A percentile compares a stretch with the other conserved stretches of the same genome.
Conservation (phyloP, 768 basidiomycete species). For the Trametopsis cervina region DNA sequence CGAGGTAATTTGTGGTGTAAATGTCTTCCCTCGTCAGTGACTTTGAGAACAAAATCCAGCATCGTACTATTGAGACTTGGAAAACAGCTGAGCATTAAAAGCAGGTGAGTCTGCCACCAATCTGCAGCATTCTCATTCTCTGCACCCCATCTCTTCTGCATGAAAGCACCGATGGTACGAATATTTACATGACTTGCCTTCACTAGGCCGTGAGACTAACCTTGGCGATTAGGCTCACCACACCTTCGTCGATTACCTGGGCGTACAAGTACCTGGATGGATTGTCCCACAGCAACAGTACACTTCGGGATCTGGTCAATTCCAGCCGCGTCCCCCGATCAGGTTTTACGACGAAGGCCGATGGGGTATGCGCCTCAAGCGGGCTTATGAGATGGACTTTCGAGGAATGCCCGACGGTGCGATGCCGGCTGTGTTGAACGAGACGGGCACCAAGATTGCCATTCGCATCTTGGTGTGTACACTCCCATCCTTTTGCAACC, state of each 20-base stretch:
- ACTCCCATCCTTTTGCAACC: neutral
- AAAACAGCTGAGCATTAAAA: neutral
- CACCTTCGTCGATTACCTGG: neutral
- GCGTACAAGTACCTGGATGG: neutral
- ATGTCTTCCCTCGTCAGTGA: neutral
- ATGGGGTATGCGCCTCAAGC: neutral
- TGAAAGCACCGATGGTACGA: neutral
- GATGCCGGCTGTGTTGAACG: neutral
- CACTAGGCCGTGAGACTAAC: no score
- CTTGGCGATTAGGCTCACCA: neutral
- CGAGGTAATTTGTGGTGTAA: neutral
- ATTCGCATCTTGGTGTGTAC: neutral
- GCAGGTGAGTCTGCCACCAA: neutral
- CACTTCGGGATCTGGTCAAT: neutral
- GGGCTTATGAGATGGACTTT: neutral
- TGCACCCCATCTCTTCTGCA: neutral
- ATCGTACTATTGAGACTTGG: neutral
- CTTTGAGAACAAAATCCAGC: neutral
- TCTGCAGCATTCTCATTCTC: neutral
- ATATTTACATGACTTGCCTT: no score
- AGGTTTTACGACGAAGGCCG: neutral
- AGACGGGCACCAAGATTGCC: neutral
- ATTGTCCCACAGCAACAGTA: neutral
- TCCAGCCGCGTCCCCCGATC: neutral
- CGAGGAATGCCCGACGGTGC: neutral